Conservation (phyloP, 441 rosid species). For the Populus hybrid region DNA sequence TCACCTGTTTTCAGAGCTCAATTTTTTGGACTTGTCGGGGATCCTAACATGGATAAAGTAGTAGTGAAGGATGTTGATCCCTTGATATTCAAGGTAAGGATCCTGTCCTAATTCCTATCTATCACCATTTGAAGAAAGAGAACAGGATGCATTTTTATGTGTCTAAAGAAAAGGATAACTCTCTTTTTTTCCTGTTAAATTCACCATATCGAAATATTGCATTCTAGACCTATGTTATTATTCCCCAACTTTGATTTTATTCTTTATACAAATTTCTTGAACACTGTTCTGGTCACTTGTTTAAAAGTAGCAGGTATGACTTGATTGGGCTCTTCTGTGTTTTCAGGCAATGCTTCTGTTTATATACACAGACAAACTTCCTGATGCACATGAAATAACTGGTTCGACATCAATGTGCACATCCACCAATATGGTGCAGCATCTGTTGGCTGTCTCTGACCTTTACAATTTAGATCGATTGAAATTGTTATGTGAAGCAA, state of each 20-base stretch:
- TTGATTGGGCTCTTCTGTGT: constrained; percentile 9
- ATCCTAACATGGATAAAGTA: constrained; percentile 50
- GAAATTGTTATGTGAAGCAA: constrained; percentile 67
- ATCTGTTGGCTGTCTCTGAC: constrained; percentile 82
- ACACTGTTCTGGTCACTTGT: background rate
- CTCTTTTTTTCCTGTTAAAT: background rate
- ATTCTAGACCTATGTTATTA: background rate
- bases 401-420: constrained; percentile 54
- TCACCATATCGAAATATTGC: background rate
- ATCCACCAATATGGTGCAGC: constrained; percentile 76
- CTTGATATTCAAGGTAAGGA: constrained; percentile 73
- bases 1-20: constrained; percentile 83
- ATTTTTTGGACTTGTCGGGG: constrained; percentile 76
- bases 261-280: background rate
- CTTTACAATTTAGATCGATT: constrained; percentile 77
- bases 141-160: background rate
- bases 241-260: background rate
- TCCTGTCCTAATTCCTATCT: constrained; percentile 5
- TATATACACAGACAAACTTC: constrained; percentile 75
- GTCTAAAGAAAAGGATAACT: background rate
- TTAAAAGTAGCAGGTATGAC: background rate
- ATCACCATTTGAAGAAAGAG: background rate
- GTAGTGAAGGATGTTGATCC: constrained; percentile 69
- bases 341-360: constrained; percentile 79
- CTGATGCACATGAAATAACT: constrained; percentile 62